Base-by-base conservation (phyloP, 169 alveolate genomes). In the Eimeria tenella region DNA sequence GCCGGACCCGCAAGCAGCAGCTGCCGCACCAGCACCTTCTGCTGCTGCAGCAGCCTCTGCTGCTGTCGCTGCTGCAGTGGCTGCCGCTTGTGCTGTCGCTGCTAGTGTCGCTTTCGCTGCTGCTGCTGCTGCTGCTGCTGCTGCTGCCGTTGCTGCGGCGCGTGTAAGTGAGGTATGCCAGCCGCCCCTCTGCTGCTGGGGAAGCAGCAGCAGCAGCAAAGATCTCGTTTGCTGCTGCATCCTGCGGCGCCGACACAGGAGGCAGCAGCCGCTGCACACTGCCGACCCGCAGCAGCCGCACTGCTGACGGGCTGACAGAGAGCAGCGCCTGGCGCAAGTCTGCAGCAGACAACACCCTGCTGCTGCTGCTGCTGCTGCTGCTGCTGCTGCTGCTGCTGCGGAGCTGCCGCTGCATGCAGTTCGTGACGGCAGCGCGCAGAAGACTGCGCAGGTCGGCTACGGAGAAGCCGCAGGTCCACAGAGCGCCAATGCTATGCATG, bases 341-440 rank as follows among this genome's bases (percentile, higher is more conserved):
- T 52, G 88, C 88, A 79, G 70, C 42, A 79, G 55, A 53, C 53
- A 79, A 31, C 88, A 19, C 31, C 52, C 65, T 55, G 88, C 88
- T 79, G 88, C 70, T n/a, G 71, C 70, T 75, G 86, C 86, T 50
- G 86, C 86, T 75, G 88, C 88, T 55, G 88, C 88, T 55, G 77
- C 77, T 68, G 68, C 68, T 17, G 21, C 21, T 17, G 19, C 68
- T 17, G 68, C 68, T 17, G 77, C 77, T 68, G 77, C 31, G 77
- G 13, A 68, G 77, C 31, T 68, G 88, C 88, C 70, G 88, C 70
- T 79, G 88, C 88, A 79, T 79, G 88, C 88, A 55, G 71, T 19
- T 50, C 42, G 88, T 53, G 49, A 53, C 88, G 4, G 88, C 88
- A 55, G 88, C 71, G 23, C 88, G 65, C 65, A 79, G 71, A 42